Base-by-base conservation (phyloP, 176 grass and related monocot species). In the Neostapfia colusana region DNA sequence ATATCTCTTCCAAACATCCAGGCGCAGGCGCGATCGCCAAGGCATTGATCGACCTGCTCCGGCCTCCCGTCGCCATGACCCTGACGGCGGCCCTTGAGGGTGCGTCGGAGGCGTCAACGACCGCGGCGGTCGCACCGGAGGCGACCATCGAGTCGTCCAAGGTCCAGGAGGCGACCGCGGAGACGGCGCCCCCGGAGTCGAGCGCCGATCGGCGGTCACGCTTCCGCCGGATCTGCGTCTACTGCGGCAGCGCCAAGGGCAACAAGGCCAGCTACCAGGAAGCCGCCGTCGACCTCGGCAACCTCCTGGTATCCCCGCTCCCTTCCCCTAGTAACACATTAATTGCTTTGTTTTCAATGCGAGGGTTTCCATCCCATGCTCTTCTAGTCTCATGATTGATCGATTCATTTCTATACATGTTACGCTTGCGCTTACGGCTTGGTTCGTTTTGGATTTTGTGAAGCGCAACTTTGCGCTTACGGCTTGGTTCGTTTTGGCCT, bases 211-310 rank as follows among this genome's bases (percentile, higher is more conserved):
- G 45, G 40, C 80, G 25, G 16, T 90, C 96, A 11, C 85, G 87
- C 70, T 99, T 99, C 68, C 65, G 80, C 0, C 89, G 89, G 89
- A 99, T 99, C 79, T 99, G 96, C 81, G 96, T 99, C 61, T 99
- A 89, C 83, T 99, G 96, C 73, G 96, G 96, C 63, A 95, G 87
- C 82, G 87, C 90, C 34, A 89, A 83, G 76, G 96, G 96, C 12
- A 89, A 66, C 15, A 99, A 95, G 69, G 7, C 77, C 51, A 95
- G 85, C 44, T 99, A 99, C 83, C 91, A 95, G 84, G 74, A 92
- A 40, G 96, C 96, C 51, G 92, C 92, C 54, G 41, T 99, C 63
- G 79, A 95, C 11, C 89, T 99, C 74, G 96, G 92, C 49, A 86
- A 89, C 54, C 83, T 95, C 72, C 70, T 99, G 95, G 95, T 98